A percentile compares a stretch with the other conserved stretches of the same genome.
phyloP scores from a whole-genome alignment of 345 rosid species.

The Chamaenerion angustifolium region DNA sequence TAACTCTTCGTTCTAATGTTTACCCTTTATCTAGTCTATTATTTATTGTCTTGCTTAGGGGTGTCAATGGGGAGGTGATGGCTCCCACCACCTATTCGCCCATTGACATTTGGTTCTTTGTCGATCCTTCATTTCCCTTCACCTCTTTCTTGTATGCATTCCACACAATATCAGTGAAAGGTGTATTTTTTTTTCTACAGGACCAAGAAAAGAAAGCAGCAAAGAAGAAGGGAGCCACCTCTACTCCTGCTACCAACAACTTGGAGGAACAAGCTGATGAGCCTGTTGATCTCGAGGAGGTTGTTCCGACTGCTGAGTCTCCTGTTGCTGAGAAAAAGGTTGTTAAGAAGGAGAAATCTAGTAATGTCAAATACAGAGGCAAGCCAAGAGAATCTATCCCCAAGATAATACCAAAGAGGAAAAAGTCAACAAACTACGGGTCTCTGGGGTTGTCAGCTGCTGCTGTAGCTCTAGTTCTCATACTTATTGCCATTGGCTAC shows the following conservation, averaged over 20 bases:
- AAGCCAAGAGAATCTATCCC: conserved; percentile 51
- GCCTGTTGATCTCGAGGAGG: conserved; percentile 37
- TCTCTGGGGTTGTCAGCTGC: conserved; percentile 41
- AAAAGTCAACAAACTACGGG: conserved; percentile 65
- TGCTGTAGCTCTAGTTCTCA: conserved; percentile 28
- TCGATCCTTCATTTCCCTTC: too few relatives aligned
- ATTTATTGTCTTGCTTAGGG: too few relatives aligned
- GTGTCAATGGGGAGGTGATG: too few relatives aligned
- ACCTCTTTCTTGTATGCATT: too few relatives aligned
- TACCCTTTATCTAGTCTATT: too few relatives aligned
- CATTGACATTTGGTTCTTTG: too few relatives aligned
- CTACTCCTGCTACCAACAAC: conserved; percentile 10
- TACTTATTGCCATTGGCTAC: conserved; percentile 36
- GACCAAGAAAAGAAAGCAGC: conserved; percentile 66
- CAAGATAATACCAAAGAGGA: conserved; percentile 57
- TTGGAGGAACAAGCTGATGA: conserved; percentile 38
- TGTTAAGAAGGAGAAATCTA: conserved; percentile 26
- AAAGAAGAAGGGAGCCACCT: conserved; percentile 51
- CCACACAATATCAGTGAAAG: too few relatives aligned
- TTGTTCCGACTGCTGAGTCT: conserved; percentile 21
- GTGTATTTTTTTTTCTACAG: conserved; percentile 26
- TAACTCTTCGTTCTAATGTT: too few relatives aligned
- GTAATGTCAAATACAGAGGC: conserved; percentile 26
- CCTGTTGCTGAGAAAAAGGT: conserved; percentile 27
- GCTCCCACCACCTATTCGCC: too few relatives aligned